Percentiles rank a stretch among this genome's conserved stretches.
phyloP scores from a whole-genome alignment of 2,329 filamentous ascomycete genomes.

The Paecilomyces formosus region DNA sequence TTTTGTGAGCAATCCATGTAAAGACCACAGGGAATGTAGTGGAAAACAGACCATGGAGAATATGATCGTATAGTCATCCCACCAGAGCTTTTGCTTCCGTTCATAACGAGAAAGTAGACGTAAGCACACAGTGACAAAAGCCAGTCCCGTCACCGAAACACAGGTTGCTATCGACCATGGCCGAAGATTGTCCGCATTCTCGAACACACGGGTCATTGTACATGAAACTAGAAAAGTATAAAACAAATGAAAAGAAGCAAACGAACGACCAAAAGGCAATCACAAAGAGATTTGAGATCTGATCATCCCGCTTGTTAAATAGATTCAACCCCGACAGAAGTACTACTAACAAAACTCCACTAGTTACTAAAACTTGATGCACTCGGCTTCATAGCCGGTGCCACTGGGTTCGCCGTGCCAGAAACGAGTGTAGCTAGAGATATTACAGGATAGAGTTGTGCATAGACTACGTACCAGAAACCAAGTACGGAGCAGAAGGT shows the following conservation, averaged over 20 bases:
- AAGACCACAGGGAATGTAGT: background rate
- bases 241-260: background rate
- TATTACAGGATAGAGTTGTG: no score
- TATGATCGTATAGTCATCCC: constrained; percentile 45
- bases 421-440: no score
- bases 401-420: no score
- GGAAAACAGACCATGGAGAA: constrained; percentile 39
- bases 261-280: background rate
- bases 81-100: constrained; percentile 41
- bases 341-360: no score
- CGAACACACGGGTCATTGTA: background rate
- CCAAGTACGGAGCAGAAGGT: no score
- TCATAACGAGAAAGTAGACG: constrained; percentile 36
- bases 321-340: no score
- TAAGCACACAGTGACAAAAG: constrained; percentile 31
- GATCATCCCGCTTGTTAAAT: no score
- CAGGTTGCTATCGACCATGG: constrained; percentile 38
- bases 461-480: no score
- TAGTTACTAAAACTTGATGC: no score
- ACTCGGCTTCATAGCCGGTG: no score
- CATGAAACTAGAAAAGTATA: background rate
- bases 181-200: constrained; percentile 27
- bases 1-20: background rate
- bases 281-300: no score
- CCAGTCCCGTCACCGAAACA: constrained; percentile 35